A percentile compares a stretch with the other conserved stretches of the same genome.
Evolutionary conservation across 768 basidiomycete genomes (phyloP).

Genomic region (Kwoniella dendrophila): DNA sequence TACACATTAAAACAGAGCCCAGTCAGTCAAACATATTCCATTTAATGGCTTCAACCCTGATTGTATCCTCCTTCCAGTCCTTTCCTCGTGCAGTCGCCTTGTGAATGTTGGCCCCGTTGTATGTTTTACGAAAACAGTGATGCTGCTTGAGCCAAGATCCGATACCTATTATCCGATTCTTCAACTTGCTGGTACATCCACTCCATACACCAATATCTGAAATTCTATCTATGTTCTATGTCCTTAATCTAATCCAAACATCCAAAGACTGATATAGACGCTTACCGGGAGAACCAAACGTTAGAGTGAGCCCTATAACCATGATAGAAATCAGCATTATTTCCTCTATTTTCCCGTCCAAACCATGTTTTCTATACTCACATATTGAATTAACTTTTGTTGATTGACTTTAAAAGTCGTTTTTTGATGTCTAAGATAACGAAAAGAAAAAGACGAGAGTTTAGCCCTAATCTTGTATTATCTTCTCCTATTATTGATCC

Average conservation of each 20-base stretch:
- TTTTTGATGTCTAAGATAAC: not conserved
- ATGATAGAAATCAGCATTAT: slow-evolving; percentile 2
- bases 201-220: no score
- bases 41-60: not conserved
- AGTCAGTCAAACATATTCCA: slow-evolving; percentile 1
- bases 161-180: no score
- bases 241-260: no score
- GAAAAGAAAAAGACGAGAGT: not conserved
- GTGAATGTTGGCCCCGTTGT: no score
- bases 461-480: no score
- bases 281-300: slow-evolving; percentile 67
- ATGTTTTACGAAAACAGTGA: no score
- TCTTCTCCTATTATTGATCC: not conserved
- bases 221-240: no score
- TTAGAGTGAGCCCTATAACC: slow-evolving; percentile 88
- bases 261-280: no score
- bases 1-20: not conserved
- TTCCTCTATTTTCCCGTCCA: not conserved
- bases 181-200: no score
- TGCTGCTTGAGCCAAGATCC: no score
- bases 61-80: not conserved
- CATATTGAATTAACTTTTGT: slow-evolving; percentile 17
- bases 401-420: slow-evolving; percentile 3
- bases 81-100: no score
- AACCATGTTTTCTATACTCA: not conserved